Evolutionary conservation across 2,329 filamentous ascomycete genomes (phyloP), one percentile per base, ranked within the genome.

Genomic region (Aspergillus sergii): DNA sequence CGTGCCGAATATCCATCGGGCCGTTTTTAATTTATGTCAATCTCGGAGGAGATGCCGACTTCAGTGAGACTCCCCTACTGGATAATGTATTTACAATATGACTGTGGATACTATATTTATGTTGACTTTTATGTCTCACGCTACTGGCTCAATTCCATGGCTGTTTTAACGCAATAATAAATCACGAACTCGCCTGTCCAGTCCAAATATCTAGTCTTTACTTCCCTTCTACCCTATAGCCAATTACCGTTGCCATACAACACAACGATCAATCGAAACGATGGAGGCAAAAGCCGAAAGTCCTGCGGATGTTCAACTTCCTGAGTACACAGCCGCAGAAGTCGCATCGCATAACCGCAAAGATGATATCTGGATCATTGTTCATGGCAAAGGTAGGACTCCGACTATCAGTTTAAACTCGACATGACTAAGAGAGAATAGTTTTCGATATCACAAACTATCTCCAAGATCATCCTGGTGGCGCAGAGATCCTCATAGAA

Each of bases 401-500:
- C 2, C 10, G 1, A 10, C 34, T 26, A 26, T 19, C 30, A 34
- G n/a, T 3, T n/a, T 36, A 26, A 7, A 23, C 4, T 9, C 19
- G 14, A n/a, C 14, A 36, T 26, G 14, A 26, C 43, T 58, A 50
- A 58, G 19, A 4, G 3, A 36, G 19, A 36, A 12, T 30, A 86
- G 87, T 89, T 2, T 89, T 88, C 68, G 79, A 89, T 71, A 76
- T 88, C 12, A 83, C 86, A 1, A 80, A 82, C 50, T 89, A 88
- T 65, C 64, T 86, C 1, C 76, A 83, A 28, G 86, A 89, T 61
- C 88, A 89, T 64, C 88, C 88, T 3, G 78, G 79, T 19, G 80
- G 80, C 19, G 70, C 69, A 43, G 79, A 81, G 7, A 71, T 79
- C 16, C 70, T 82, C 1, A 54, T 76, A 34, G 78, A 82, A 58